A percentile compares a stretch with the other conserved stretches of the same genome.
Evolutionary conservation across 1,284 basidiomycete species (phyloP).

Genomic region (Rhizoctonia solani): DNA sequence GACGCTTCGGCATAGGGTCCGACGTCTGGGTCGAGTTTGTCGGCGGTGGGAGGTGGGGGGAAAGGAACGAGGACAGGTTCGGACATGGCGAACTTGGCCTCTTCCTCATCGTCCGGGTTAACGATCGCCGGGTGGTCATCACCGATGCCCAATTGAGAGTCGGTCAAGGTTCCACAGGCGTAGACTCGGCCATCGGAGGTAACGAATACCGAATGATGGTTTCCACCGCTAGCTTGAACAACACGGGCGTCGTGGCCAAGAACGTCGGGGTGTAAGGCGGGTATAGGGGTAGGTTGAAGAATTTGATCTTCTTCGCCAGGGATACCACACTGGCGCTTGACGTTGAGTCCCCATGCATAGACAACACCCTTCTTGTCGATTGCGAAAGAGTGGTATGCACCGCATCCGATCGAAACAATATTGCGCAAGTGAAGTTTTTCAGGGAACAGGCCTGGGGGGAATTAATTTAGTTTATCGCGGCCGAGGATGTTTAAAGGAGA

Average conservation of each 20-base stretch:
- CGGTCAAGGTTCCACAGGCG: slow-evolving; percentile 55
- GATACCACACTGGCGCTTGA: slow-evolving; percentile 57
- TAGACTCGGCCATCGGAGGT: slow-evolving; percentile 61
- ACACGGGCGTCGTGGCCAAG: slow-evolving; percentile 52
- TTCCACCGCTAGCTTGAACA: slow-evolving; percentile 51
- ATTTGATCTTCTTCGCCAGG: slow-evolving; percentile 52
- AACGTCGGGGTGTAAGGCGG: slow-evolving; percentile 50
- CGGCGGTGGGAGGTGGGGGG: slow-evolving; percentile 53
- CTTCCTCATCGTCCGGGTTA: slow-evolving; percentile 44
- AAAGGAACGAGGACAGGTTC: slow-evolving; percentile 71
- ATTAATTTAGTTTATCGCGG: not conserved
- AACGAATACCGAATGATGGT: slow-evolving; percentile 61
- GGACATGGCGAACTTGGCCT: slow-evolving; percentile 59
- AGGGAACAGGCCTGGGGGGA: slow-evolving; percentile 62
- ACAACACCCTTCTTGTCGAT: slow-evolving; percentile 80
- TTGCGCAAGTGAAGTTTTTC: slow-evolving; percentile 78
- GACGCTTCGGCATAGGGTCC: slow-evolving; percentile 45
- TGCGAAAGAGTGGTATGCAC: slow-evolving; percentile 87
- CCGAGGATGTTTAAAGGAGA: slow-evolving; percentile 33
- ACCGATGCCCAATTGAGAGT: slow-evolving; percentile 53
- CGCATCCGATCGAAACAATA: slow-evolving; percentile 77
- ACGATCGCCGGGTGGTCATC: slow-evolving; percentile 55
- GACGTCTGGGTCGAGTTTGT: slow-evolving; percentile 49
- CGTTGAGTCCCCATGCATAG: slow-evolving; percentile 80
- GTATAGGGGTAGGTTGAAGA: slow-evolving; percentile 52